These are phyloP conservation scores for Pleurotus cornucopiae DNA, from an alignment of 768 basidiomycete genomes.

Conservation along the genomic window DNA sequence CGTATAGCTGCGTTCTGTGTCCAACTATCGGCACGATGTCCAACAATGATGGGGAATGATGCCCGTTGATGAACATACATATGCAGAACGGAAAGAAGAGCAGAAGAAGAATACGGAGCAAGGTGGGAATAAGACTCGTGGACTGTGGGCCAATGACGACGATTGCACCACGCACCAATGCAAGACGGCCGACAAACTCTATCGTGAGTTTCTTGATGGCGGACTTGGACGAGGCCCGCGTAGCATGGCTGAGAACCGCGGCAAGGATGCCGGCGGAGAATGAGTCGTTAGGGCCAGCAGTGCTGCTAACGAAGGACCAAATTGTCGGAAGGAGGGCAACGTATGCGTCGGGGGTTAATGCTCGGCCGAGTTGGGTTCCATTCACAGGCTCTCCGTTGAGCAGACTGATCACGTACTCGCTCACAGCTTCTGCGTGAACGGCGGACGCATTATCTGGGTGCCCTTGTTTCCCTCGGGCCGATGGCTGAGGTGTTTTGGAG, in stretches of 20 bases:
- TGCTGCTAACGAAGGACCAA: constrained; percentile 66
- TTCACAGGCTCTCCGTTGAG: constrained; percentile 47
- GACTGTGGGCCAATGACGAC: not conserved
- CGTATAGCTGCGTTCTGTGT: constrained; percentile 47
- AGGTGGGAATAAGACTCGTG: not conserved
- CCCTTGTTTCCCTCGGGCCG: constrained; percentile 6
- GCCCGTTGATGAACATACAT: too few species aligned
- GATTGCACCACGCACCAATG: constrained; percentile 48
- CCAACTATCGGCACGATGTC: constrained; percentile 41
- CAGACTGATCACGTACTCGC: constrained; percentile 55
- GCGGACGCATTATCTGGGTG: constrained; percentile 18
- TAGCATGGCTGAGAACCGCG: constrained; percentile 65
- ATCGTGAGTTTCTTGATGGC: constrained; percentile 62
- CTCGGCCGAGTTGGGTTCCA: constrained; percentile 38
- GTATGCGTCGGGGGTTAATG: constrained; percentile 58
- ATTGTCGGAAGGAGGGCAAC: constrained; percentile 67
- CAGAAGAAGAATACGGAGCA: not conserved
- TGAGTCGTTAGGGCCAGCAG: constrained; percentile 15
- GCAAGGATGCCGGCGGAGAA: constrained; percentile 35
- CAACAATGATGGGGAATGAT: not conserved
- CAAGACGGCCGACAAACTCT: constrained; percentile 69
- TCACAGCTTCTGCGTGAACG: constrained; percentile 47
- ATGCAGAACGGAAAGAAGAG: not conserved
- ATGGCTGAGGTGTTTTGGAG: constrained; percentile 16
- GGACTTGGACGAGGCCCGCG: constrained; percentile 53